Evolutionary conservation across 78 protist species (phyloP).

Genomic region (Dictyostelium intermedium): DNA sequence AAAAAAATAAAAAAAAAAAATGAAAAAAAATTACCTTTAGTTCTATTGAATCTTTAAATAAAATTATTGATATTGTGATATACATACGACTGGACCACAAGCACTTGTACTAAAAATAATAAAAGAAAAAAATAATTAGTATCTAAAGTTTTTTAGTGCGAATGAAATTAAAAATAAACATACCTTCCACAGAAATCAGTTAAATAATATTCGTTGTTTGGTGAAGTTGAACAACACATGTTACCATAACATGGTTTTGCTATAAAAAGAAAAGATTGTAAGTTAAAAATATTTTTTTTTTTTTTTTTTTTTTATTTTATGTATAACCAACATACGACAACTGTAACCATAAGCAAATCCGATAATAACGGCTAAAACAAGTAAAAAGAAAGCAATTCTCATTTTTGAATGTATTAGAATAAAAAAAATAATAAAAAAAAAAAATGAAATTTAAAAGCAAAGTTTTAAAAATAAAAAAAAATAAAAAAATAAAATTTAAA

Average conservation of each 20-base stretch:
- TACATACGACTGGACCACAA: conserved; percentile 61
- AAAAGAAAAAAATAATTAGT: not conserved
- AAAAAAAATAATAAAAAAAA: not conserved
- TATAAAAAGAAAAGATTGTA: not conserved
- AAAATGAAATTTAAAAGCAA: not conserved
- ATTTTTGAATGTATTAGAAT: not conserved
- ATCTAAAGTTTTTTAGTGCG: not conserved
- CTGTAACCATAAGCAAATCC: not conserved
- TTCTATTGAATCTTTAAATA: too few species aligned
- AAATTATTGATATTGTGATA: too few species aligned
- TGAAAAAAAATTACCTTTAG: too few species aligned
- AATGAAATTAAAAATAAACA: not conserved
- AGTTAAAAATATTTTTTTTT: not conserved
- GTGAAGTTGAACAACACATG: conserved; percentile 53
- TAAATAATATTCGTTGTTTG: conserved; percentile 39
- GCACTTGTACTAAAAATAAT: not conserved
- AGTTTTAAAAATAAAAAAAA: not conserved
- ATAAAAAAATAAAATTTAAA: not conserved
- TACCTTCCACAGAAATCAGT: conserved; percentile 68
- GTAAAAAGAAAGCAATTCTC: not conserved
- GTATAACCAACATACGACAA: not conserved
- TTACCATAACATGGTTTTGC: conserved; percentile 71
- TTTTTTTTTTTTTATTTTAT: not conserved
- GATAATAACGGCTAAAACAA: not conserved
- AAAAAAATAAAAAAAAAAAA: too few species aligned